Percentiles rank a stretch among this genome's conserved stretches.
Conservation (phyloP, 148 eudicot genomes). For the Tetragonia tetragonoides region DNA sequence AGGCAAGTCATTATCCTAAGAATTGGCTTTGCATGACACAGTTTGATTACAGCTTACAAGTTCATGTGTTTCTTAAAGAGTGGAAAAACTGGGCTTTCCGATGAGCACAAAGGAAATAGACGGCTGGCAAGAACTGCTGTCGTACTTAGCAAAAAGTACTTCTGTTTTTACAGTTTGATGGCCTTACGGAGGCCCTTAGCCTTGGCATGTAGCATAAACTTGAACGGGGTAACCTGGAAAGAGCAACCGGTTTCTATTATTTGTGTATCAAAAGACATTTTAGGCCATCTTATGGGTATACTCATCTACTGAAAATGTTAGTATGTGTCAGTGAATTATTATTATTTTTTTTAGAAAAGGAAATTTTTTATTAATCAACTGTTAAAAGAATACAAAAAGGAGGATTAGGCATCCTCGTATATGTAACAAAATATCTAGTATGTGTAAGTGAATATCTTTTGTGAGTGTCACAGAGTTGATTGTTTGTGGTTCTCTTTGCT, state of each 20-base stretch:
- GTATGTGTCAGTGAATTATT: not conserved
- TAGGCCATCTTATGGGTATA: not conserved
- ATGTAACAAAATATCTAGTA: not conserved
- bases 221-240: not conserved
- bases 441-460: not conserved
- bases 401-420: no score
- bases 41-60: not conserved
- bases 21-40: not conserved
- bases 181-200: not conserved
- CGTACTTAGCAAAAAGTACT: not conserved
- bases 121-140: not conserved
- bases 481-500: not conserved
- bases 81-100: not conserved
- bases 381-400: no score
- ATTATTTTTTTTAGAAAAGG: no score
- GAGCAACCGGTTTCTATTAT: not conserved
- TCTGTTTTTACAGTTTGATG: no score
- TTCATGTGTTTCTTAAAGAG: not conserved
- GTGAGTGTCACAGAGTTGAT: not conserved
- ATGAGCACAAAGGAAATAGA: not conserved
- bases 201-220: not conserved
- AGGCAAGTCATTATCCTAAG: not conserved
- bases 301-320: not conserved
- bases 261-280: not conserved
- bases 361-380: no score